Percentiles rank a stretch among this genome's conserved stretches.
Evolutionary conservation across 371 early-diverging fungal genomes (phyloP).

Genomic region (Mortierella sp.): DNA sequence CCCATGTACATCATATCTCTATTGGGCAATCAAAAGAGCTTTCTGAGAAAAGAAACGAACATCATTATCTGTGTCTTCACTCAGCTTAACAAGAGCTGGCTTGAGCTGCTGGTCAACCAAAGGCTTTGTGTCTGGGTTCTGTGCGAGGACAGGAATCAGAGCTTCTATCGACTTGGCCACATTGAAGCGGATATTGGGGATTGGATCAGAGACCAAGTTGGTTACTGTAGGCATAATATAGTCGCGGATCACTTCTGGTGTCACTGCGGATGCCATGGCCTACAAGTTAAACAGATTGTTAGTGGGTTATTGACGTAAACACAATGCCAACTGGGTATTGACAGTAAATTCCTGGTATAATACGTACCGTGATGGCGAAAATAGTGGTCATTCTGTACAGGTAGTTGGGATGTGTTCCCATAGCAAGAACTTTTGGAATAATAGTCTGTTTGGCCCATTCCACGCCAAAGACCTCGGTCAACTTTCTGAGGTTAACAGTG

Average conservation of each 20-base stretch:
- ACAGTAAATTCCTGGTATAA: too few species aligned
- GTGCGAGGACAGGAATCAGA: conserved; percentile 83
- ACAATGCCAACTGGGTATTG: too few species aligned
- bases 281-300: conserved; percentile 36
- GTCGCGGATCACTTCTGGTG: conserved; percentile 89
- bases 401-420: conserved; percentile 92
- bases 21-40: conserved; percentile 68
- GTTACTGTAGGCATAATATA: conserved; percentile 91
- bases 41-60: conserved; percentile 92
- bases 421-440: conserved; percentile 93
- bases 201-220: conserved; percentile 90
- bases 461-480: conserved; percentile 97
- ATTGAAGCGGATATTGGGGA: conserved; percentile 99
- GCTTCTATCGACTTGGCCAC: conserved; percentile 95
- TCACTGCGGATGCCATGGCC: conserved; percentile 92
- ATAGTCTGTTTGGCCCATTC: conserved; percentile 97
- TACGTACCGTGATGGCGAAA: conserved; percentile 92
- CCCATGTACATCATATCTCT: conserved; percentile 4
- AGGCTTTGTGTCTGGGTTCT: conserved; percentile 69
- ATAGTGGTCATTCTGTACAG: conserved; percentile 97
- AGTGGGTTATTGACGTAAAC: too few species aligned
- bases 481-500: conserved; percentile 89
- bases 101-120: conserved; percentile 78
- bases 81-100: conserved; percentile 86
- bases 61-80: conserved; percentile 92